Evolutionary conservation across 2,329 filamentous ascomycete species (phyloP).

Genomic region (Emericellopsis atlantica): DNA sequence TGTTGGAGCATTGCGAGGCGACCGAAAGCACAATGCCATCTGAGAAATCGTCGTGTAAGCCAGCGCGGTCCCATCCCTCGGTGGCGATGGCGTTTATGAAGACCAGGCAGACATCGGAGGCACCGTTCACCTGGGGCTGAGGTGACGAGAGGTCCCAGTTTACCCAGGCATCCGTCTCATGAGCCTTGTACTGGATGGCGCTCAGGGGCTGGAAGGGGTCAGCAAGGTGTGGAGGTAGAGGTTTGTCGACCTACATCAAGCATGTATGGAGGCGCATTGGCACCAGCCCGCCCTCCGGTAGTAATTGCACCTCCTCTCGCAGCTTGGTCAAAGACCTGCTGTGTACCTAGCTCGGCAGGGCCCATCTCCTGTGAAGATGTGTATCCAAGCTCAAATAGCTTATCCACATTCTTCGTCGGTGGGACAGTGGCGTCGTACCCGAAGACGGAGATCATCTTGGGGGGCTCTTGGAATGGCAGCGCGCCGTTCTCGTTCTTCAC

Average conservation of each 20-base stretch:
- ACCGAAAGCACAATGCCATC: slow-evolving; percentile 47
- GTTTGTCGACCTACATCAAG: slow-evolving; percentile 19
- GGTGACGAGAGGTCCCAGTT: slow-evolving; percentile 28
- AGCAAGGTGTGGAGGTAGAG: slow-evolving; percentile 4
- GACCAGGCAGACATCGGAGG: slow-evolving; percentile 56
- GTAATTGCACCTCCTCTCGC: slow-evolving; percentile 38
- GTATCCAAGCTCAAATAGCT: slow-evolving; percentile 30
- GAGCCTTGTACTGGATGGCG: slow-evolving; percentile 41
- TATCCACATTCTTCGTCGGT: slow-evolving; percentile 33
- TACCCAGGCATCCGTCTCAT: slow-evolving; percentile 40
- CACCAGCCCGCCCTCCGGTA: slow-evolving; percentile 36
- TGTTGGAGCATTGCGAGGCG: slow-evolving; percentile 46
- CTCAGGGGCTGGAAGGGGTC: slow-evolving; percentile 33
- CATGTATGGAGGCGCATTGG: slow-evolving; percentile 36
- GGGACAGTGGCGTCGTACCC: slow-evolving; percentile 48
- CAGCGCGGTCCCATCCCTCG: slow-evolving; percentile 59
- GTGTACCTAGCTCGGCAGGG: slow-evolving; percentile 26
- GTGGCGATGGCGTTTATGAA: slow-evolving; percentile 72
- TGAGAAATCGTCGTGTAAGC: slow-evolving; percentile 56
- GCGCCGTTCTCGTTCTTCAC: slow-evolving; percentile 58
- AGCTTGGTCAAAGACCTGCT: slow-evolving; percentile 32
- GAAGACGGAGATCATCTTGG: slow-evolving; percentile 43
- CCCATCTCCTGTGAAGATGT: slow-evolving; percentile 32
- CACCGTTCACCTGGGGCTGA: slow-evolving; percentile 20
- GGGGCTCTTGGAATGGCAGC: slow-evolving; percentile 49